Conservation (phyloP, 306 rosid genomes). For the Erythrophleum fordii region DNA sequence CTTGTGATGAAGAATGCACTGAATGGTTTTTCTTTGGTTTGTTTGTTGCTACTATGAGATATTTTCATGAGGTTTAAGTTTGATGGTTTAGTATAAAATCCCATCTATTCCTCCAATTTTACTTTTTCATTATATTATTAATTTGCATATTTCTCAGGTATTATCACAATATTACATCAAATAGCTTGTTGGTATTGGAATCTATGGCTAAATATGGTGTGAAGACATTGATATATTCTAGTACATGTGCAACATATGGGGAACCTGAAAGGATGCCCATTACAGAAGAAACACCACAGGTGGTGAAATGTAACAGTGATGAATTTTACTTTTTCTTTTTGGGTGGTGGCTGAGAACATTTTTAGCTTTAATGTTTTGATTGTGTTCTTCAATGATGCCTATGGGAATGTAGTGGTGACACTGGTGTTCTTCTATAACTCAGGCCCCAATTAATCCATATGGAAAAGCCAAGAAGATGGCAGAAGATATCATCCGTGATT, state of each 20-base stretch:
- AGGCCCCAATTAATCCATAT: constrained; percentile 94
- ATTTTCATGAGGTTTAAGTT: not conserved
- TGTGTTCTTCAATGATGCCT: constrained; percentile 18
- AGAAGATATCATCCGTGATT: constrained; percentile 94
- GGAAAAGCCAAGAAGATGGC: constrained; percentile 99
- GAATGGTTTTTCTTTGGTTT: not conserved
- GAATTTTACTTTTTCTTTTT: not conserved
- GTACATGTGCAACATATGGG: constrained; percentile 97
- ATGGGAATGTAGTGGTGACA: constrained; percentile 8
- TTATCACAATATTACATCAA: constrained; percentile 95
- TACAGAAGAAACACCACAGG: constrained; percentile 91
- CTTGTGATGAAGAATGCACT: not conserved
- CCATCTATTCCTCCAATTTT: not conserved
- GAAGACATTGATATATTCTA: constrained; percentile 89
- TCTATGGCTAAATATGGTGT: constrained; percentile 83
- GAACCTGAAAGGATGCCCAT: constrained; percentile 97
- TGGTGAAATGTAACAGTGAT: constrained; percentile 27
- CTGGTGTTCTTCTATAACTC: constrained; percentile 35
- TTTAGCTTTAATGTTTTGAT: not conserved
- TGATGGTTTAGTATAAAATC: not conserved
- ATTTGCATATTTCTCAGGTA: constrained; percentile 59
- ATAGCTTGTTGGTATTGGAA: constrained; percentile 83
- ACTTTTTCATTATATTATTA: constrained; percentile 1
- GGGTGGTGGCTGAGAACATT: constrained; percentile 22
- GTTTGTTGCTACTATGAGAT: not conserved